Percentiles rank a stretch among this genome's conserved stretches.
phyloP scores from a whole-genome alignment of 2,329 filamentous ascomycete genomes.

The Colletotrichum camelliae region DNA sequence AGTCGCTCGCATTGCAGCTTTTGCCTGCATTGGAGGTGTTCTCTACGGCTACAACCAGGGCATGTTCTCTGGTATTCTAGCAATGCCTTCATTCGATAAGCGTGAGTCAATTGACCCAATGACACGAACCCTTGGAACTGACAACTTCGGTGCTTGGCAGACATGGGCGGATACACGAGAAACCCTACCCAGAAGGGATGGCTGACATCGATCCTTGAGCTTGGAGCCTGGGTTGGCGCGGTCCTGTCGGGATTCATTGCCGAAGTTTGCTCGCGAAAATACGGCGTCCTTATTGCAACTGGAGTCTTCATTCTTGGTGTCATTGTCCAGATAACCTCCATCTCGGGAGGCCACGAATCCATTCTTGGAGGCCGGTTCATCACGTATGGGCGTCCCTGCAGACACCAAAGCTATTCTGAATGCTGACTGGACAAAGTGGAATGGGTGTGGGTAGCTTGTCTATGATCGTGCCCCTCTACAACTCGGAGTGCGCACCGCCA shows the following conservation, averaged over 20 bases:
- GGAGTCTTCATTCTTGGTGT: constrained; percentile 74
- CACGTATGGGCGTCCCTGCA: constrained; percentile 47
- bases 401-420: fast-evolving
- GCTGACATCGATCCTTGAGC: constrained; percentile 72
- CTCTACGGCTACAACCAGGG: constrained; percentile 72
- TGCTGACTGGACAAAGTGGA: constrained; percentile 41
- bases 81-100: constrained; percentile 58
- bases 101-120: constrained; percentile 42
- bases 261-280: constrained; percentile 72
- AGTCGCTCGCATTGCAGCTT: constrained; percentile 65
- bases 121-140: fast-evolving
- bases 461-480: constrained; percentile 68
- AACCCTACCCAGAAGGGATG: constrained; percentile 53
- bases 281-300: constrained; percentile 70
- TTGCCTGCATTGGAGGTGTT: constrained; percentile 67
- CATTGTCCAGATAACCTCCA: constrained; percentile 69
- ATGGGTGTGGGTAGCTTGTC: constrained; percentile 73
- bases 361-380: constrained; percentile 77
- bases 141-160: constrained; percentile 30
- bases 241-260: constrained; percentile 75
- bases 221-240: constrained; percentile 79
- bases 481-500: constrained; percentile 51
- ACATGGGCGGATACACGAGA: constrained; percentile 50
- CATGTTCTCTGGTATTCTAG: constrained; percentile 74
- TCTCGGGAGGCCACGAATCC: constrained; percentile 57